phyloP scores from a whole-genome alignment of 208 protist genomes.

The Wallacemonas sp. region DNA sequence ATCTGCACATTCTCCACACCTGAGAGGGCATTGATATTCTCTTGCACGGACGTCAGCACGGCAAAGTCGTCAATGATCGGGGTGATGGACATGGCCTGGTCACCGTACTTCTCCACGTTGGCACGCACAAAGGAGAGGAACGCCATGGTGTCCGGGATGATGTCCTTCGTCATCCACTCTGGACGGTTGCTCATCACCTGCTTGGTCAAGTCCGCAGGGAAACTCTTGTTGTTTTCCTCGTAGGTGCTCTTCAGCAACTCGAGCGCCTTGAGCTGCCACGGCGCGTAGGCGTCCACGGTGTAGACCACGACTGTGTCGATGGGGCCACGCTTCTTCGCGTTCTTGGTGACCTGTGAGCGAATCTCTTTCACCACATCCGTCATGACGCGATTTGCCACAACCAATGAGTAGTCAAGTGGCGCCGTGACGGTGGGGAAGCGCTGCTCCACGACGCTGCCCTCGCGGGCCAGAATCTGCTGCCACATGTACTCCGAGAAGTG shows the following conservation, averaged over 20 bases:
- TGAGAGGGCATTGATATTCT: constrained; percentile 67
- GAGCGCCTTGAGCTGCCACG: constrained; percentile 86
- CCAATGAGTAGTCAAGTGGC: constrained; percentile 73
- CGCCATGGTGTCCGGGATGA: constrained; percentile 87
- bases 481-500: constrained; percentile 98
- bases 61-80: constrained; percentile 75
- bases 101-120: constrained; percentile 84
- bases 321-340: constrained; percentile 73
- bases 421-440: constrained; percentile 62
- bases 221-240: constrained; percentile 38
- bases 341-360: constrained; percentile 76
- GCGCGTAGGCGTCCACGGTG: constrained; percentile 51
- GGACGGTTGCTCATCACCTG: constrained; percentile 51
- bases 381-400: constrained; percentile 77
- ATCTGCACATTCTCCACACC: constrained; percentile 62
- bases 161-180: constrained; percentile 71
- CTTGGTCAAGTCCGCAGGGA: constrained; percentile 76
- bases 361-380: constrained; percentile 87
- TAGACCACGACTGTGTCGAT: constrained; percentile 78
- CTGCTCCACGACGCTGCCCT: constrained; percentile 57
- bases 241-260: constrained; percentile 64
- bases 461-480: constrained; percentile 72
- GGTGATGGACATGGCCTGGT: constrained; percentile 55
- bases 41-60: constrained; percentile 43
- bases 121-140: constrained; percentile 81